phyloP scores from a whole-genome alignment of 116 monocot species.

The Iris pallida region DNA sequence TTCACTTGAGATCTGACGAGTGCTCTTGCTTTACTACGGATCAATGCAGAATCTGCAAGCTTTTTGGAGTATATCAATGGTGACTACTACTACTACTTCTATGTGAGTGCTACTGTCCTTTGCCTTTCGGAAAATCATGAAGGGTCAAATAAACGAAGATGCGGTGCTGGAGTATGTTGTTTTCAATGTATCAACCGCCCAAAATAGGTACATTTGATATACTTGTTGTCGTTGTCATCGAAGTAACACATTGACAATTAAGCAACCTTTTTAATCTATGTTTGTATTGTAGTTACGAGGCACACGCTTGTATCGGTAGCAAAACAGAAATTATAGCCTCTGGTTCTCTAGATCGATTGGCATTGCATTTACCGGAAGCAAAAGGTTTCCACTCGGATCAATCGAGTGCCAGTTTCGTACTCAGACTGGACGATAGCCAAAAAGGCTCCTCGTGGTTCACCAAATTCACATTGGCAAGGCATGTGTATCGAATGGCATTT shows the following conservation, averaged over 20 bases:
- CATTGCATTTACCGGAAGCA: conserved; percentile 52
- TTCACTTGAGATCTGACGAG: no score
- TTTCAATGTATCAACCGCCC: conserved; percentile 29
- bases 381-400: conserved; percentile 20
- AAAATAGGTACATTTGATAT: conserved; percentile 37
- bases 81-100: background rate
- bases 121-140: conserved; percentile 23
- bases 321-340: conserved; percentile 41
- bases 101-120: background rate
- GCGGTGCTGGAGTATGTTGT: conserved; percentile 43
- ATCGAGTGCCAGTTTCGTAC: conserved; percentile 40
- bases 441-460: conserved; percentile 70
- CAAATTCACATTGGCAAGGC: conserved; percentile 65
- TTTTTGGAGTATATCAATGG: background rate
- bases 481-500: background rate
- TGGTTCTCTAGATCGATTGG: conserved; percentile 50
- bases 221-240: background rate
- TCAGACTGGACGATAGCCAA: conserved; percentile 26
- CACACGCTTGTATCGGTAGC: conserved; percentile 39
- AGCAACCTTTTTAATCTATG: background rate
- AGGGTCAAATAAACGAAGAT: conserved; percentile 21
- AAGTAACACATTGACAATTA: background rate
- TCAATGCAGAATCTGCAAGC: background rate
- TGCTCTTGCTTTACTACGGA: background rate
- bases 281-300: conserved; percentile 51